Base-by-base conservation (phyloP, 2,329 filamentous ascomycete species). In the Fusarium sp. region DNA sequence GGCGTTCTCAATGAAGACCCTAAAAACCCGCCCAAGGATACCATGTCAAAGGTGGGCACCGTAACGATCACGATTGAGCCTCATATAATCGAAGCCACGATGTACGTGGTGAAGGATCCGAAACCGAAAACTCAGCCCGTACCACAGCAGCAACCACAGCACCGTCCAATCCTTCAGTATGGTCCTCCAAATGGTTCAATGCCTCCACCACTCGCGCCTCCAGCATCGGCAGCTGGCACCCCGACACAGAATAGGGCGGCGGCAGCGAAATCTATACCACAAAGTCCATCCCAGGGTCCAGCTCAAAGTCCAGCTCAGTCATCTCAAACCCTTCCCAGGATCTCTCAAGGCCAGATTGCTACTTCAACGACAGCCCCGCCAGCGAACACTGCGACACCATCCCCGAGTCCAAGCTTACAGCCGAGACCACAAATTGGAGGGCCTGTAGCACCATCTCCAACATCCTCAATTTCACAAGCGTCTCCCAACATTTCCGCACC, bases 21-120 rank as follows among this genome's bases (percentile, higher is more conserved):
- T 10, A 90, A 90, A 74, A 93, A 93, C 76, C 91, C 91, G 4
- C 83, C 91, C 70, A 91, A 93, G 81, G 89, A 94, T 50, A 90
- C 88, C 70, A 94, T 94, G 90, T 85, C 88, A 72, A 93, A 91
- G 80, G 88, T 94, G 28, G 94, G 94, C 75, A 89, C 88, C 74
- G 91, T 93, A 70, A 91, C 91, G 38, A 90, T 97, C 70, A 92
- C 90, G 28, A 90, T 95, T 67, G 94, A 95, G 80, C 94, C 94
- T 49, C 93, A 96, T 79, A 89, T 93, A 47, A 90, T 96, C 75
- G 92, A 95, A 74, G 93, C 93, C 21, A 92, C 89, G 52, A 89
- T 95, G 85, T 95, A 88, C 78, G 88, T 89, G 25, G 90, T 94
- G 66, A 93, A 93, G 78, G 91, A 93, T 60, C 85, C 88, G 12